Evolutionary conservation across 1,284 basidiomycete genomes (phyloP).

Genomic region (Sporisorium exsertum): DNA sequence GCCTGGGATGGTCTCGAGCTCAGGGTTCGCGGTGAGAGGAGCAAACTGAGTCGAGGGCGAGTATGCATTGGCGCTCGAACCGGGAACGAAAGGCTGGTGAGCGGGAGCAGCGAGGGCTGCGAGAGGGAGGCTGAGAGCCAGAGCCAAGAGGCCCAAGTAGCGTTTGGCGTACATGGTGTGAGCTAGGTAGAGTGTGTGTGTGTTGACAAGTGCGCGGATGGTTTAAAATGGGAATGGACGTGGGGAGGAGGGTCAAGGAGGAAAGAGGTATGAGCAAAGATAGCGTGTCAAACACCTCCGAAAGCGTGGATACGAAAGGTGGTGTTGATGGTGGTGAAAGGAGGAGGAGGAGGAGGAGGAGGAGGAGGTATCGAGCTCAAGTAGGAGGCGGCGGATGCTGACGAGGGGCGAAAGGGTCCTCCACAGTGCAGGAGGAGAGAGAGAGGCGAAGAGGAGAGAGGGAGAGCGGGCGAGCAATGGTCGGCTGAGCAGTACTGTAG

Average conservation of each 20-base stretch:
- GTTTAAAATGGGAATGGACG: background rate
- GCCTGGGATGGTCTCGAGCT: slow-evolving; percentile 59
- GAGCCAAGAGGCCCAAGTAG: slow-evolving; percentile 51
- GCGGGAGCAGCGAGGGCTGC: slow-evolving; percentile 49
- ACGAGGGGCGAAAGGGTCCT: slow-evolving; percentile 15
- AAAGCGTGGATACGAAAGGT: slow-evolving; percentile 11
- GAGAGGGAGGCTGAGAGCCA: slow-evolving; percentile 49
- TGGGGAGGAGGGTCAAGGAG: background rate
- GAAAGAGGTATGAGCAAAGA: slow-evolving; percentile 7
- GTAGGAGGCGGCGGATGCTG: slow-evolving; percentile 21
- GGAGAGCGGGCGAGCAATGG: slow-evolving; percentile 6
- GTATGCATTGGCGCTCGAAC: slow-evolving; percentile 46
- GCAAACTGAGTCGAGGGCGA: slow-evolving; percentile 49
- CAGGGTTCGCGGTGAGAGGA: slow-evolving; percentile 51
- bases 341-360: slow-evolving; percentile 14
- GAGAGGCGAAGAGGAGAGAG: slow-evolving; percentile 1
- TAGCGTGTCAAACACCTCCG: slow-evolving; percentile 15
- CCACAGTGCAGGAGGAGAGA: background rate
- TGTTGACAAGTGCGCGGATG: slow-evolving; percentile 5
- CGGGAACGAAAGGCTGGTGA: slow-evolving; percentile 54
- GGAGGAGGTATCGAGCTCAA: slow-evolving; percentile 17
- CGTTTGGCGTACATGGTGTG: slow-evolving; percentile 45
- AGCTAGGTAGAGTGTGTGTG: background rate
- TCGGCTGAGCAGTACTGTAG: slow-evolving; percentile 37
- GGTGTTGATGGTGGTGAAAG: slow-evolving; percentile 21